Conservation (phyloP, 441 rosid species). For the Adansonia grandidieri region DNA sequence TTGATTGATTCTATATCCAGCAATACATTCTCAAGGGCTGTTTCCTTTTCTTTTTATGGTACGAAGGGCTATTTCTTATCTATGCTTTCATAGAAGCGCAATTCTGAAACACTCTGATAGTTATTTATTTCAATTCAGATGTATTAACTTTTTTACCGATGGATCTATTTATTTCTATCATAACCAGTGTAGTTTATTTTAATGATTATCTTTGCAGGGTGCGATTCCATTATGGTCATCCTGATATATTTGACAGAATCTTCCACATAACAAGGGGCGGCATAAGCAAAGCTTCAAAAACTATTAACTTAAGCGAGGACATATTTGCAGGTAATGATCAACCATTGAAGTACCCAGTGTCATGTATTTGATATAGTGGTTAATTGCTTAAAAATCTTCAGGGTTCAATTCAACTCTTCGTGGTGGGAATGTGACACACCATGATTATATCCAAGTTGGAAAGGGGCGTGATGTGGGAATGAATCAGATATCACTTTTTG, state of each 20-base stretch:
- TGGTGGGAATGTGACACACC: slow-evolving; percentile 90
- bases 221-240: slow-evolving; percentile 94
- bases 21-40: slow-evolving; percentile 6
- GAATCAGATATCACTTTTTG: slow-evolving; percentile 90
- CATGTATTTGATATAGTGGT: slow-evolving; percentile 28
- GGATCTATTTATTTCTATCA: neutral
- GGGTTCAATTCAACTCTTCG: slow-evolving; percentile 95
- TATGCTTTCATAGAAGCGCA: neutral
- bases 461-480: slow-evolving; percentile 98
- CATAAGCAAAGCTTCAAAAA: slow-evolving; percentile 94
- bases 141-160: slow-evolving; percentile 1
- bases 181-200: slow-evolving; percentile 13
- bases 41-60: neutral
- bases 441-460: slow-evolving; percentile 98
- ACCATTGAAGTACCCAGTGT: neutral
- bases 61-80: slow-evolving; percentile 9
- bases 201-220: slow-evolving; percentile 54
- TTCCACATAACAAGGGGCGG: slow-evolving; percentile 98
- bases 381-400: slow-evolving; percentile 34
- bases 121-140: neutral
- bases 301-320: slow-evolving; percentile 96
- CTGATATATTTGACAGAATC: slow-evolving; percentile 91
- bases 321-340: slow-evolving; percentile 71
- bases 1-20: slow-evolving; percentile 10
- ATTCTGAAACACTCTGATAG: neutral